These are phyloP conservation scores for Niebla homalea DNA, from an alignment of 495 filamentous ascomycete species.

Conservation along the genomic window DNA sequence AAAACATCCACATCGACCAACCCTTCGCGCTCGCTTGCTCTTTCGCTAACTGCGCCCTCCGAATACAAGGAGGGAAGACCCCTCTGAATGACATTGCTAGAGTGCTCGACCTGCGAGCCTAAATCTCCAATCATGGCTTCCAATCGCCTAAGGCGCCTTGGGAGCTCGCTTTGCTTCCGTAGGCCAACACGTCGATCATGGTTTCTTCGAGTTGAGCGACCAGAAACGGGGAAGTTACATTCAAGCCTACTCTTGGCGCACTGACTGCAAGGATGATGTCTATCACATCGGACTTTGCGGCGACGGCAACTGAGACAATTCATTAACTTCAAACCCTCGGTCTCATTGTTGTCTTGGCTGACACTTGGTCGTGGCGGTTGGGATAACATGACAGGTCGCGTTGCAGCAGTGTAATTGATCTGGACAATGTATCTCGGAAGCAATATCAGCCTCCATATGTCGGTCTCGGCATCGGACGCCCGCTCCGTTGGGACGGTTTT, in stretches of 20 bases:
- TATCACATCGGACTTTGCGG: conserved; percentile 16
- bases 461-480: conserved; percentile 7
- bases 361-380: not conserved
- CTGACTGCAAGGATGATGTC: conserved; percentile 11
- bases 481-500: too few species aligned
- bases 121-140: conserved; percentile 12
- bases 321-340: conserved; percentile 4
- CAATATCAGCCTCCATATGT: not conserved
- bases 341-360: not conserved
- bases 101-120: conserved; percentile 6
- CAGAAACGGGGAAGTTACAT: conserved; percentile 13
- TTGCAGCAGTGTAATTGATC: too few species aligned
- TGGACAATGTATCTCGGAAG: not conserved
- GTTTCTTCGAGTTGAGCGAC: conserved; percentile 7
- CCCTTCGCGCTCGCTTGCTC: not conserved
- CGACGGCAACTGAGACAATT: conserved; percentile 16
- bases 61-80: not conserved
- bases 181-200: not conserved
- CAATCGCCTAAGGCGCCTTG: conserved; percentile 12
- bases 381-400: not conserved
- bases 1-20: not conserved
- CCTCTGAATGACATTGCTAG: not conserved
- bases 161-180: conserved; percentile 10
- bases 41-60: not conserved
- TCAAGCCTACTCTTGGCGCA: conserved; percentile 8